Evolutionary conservation across 2,329 filamentous ascomycete genomes (phyloP).

Genomic region (Sclerotinia glacialis): DNA sequence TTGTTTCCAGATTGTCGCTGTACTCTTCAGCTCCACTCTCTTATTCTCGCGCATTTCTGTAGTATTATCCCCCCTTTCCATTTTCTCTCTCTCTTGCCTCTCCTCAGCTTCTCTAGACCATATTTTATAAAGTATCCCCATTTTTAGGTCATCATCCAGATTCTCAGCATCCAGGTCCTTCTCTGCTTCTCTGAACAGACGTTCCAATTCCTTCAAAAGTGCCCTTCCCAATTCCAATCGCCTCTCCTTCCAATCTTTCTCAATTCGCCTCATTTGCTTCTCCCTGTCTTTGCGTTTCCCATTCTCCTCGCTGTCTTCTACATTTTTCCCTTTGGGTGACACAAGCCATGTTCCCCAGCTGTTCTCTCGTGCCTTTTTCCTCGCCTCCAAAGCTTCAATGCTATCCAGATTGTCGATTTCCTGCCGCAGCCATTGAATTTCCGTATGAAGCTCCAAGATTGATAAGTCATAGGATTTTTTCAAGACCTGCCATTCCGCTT

Average conservation of each 20-base stretch:
- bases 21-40: constrained; percentile 10
- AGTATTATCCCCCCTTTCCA: not conserved
- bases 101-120: constrained; percentile 18
- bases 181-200: constrained; percentile 13
- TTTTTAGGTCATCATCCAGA: constrained; percentile 24
- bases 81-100: constrained; percentile 20
- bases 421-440: constrained; percentile 32
- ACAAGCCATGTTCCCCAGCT: constrained; percentile 39
- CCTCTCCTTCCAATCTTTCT: constrained; percentile 40
- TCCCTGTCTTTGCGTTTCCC: constrained; percentile 39
- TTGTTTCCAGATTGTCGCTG: constrained; percentile 22
- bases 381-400: constrained; percentile 36
- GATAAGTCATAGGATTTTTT: constrained; percentile 31
- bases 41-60: not conserved
- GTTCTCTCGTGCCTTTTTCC: constrained; percentile 37
- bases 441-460: constrained; percentile 30
- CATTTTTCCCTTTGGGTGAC: constrained; percentile 37
- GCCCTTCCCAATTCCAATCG: constrained; percentile 28
- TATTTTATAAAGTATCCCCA: constrained; percentile 23
- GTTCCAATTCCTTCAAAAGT: constrained; percentile 28
- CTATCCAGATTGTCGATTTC: constrained; percentile 36
- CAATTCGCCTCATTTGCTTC: constrained; percentile 38
- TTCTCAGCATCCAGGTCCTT: constrained; percentile 25
- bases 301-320: constrained; percentile 36
- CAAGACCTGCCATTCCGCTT: constrained; percentile 34